Percentiles rank a stretch among this genome's conserved stretches.
These are phyloP conservation scores for Oxyria digyna DNA, from an alignment of 148 eudicot species.

Conservation along the genomic window DNA sequence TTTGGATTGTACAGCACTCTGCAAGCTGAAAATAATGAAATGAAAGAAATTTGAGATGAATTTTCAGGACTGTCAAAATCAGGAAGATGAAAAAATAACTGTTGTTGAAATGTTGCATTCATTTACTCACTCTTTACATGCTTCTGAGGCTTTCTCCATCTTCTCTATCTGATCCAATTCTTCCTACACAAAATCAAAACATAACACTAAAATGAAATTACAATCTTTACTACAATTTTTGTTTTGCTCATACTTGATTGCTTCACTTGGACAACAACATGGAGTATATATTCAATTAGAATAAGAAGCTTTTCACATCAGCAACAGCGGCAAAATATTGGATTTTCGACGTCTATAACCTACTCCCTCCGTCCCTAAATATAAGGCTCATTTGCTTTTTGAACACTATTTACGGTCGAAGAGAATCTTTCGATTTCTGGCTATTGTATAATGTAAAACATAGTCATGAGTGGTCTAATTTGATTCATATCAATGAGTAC, in stretches of 20 bases:
- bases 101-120: background rate
- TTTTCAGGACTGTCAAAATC: background rate
- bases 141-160: constrained; percentile 53
- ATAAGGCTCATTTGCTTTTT: too few species aligned
- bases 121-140: constrained; percentile 65
- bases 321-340: background rate
- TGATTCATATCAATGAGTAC: too few species aligned
- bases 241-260: background rate
- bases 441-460: too few species aligned
- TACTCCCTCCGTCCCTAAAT: too few species aligned
- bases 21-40: constrained; percentile 28
- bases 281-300: background rate
- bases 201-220: background rate
- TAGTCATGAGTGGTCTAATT: too few species aligned
- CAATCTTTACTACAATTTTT: background rate
- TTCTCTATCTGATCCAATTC: constrained; percentile 74
- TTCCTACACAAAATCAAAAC: constrained; percentile 29
- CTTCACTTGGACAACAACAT: background rate
- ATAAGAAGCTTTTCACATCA: background rate
- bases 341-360: background rate
- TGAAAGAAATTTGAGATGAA: background rate
- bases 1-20: constrained; percentile 34
- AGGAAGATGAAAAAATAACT: background rate
- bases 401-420: too few species aligned
- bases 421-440: too few species aligned